These are phyloP conservation scores for Aspergillus sojae DNA, from an alignment of 2,329 filamentous ascomycete species.

Conservation along the genomic window DNA sequence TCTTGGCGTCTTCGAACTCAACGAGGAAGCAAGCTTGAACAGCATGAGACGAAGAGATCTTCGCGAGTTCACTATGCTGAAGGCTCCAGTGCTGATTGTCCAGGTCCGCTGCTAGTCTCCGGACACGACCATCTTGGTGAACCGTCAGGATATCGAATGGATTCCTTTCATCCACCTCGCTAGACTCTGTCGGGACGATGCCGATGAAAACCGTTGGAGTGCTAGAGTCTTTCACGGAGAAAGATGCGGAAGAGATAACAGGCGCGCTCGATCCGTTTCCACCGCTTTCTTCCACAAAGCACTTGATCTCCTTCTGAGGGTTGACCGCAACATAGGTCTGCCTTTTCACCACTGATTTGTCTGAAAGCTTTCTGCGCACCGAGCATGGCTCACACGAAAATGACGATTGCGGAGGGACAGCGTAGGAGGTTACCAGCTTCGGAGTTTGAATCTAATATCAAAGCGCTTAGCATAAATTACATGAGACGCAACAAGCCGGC, in stretches of 20 bases:
- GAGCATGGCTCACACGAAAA: constrained; percentile 63
- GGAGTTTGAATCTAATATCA: constrained; percentile 59
- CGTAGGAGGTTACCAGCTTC: constrained; percentile 62
- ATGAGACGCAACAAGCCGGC: not conserved
- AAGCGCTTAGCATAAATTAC: not conserved
- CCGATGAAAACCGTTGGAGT: constrained; percentile 44
- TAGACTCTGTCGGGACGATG: constrained; percentile 34
- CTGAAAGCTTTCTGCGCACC: constrained; percentile 54
- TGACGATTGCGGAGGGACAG: constrained; percentile 61
- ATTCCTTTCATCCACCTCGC: constrained; percentile 29
- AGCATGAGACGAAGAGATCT: constrained; percentile 29
- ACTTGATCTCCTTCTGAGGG: constrained; percentile 55
- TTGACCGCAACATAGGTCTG: constrained; percentile 59
- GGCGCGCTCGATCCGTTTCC: constrained; percentile 34
- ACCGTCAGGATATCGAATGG: constrained; percentile 45
- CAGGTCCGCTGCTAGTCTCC: constrained; percentile 44
- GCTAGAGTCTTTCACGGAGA: constrained; percentile 38
- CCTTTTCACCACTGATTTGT: constrained; percentile 49
- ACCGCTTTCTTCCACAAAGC: constrained; percentile 55
- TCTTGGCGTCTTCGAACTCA: constrained; percentile 45
- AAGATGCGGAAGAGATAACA: constrained; percentile 43
- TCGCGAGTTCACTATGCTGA: constrained; percentile 36
- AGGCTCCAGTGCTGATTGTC: constrained; percentile 44
- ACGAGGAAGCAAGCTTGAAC: constrained; percentile 42
- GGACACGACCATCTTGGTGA: constrained; percentile 47